These are phyloP conservation scores for Mortierella sp. DNA, from an alignment of 371 early-diverging fungal species.

Conservation along the genomic window DNA sequence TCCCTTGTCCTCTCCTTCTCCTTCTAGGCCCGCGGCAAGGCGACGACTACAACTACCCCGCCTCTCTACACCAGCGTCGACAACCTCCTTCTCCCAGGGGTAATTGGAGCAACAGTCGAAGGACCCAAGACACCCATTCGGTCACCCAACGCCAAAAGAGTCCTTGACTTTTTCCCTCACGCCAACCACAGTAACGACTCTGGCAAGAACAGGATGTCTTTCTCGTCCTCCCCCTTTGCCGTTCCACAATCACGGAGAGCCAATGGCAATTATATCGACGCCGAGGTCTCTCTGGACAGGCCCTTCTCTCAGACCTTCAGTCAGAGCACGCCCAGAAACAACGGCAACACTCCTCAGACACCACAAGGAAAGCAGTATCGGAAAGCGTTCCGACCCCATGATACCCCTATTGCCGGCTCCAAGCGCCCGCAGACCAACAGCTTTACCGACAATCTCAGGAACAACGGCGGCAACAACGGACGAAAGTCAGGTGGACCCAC, in stretches of 20 bases:
- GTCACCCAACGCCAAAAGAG: constrained; percentile 15
- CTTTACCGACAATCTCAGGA: not conserved
- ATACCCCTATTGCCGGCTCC: constrained; percentile 30
- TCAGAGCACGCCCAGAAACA: not conserved
- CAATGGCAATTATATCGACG: constrained; percentile 29
- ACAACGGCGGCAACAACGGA: constrained; percentile 14
- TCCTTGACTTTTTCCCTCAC: not conserved
- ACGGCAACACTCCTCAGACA: not conserved
- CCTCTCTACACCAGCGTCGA: constrained; percentile 30
- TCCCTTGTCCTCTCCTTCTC: not conserved
- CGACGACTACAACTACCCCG: constrained; percentile 3
- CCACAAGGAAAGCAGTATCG: constrained; percentile 31
- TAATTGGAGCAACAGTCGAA: constrained; percentile 46
- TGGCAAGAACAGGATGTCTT: not conserved
- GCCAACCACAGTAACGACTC: not conserved
- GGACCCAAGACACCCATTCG: constrained; percentile 48
- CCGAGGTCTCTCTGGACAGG: constrained; percentile 14
- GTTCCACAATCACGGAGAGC: constrained; percentile 8
- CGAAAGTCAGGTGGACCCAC: constrained; percentile 19
- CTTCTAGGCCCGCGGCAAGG: constrained; percentile 15
- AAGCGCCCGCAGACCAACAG: not conserved
- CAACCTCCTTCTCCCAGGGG: constrained; percentile 42
- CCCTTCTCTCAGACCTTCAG: not conserved
- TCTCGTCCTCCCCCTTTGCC: not conserved
- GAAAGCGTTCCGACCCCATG: constrained; percentile 32